phyloP scores from a whole-genome alignment of 441 rosid genomes.

The Adansonia madagascariensis region DNA sequence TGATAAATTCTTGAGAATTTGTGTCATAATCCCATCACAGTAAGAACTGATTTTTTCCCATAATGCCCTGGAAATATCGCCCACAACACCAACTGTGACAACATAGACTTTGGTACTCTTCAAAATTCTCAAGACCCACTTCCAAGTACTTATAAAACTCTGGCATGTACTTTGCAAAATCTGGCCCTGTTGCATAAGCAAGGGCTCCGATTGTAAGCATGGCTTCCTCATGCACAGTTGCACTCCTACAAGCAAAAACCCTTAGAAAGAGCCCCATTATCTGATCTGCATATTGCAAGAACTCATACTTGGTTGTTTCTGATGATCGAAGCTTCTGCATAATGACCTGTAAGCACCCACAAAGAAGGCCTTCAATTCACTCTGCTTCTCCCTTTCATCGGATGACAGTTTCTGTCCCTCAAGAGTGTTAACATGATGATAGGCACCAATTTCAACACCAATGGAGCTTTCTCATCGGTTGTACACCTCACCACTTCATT shows the following conservation, averaged over 20 bases:
- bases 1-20: slow-evolving; percentile 71
- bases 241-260: slow-evolving; percentile 45
- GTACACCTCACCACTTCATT: slow-evolving; percentile 79
- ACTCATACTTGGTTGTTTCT: slow-evolving; percentile 54
- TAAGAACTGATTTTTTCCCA: slow-evolving; percentile 65
- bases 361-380: slow-evolving; percentile 66
- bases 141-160: slow-evolving; percentile 69
- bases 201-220: slow-evolving; percentile 85
- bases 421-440: slow-evolving; percentile 60
- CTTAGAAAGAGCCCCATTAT: slow-evolving; percentile 54
- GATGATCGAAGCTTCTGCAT: slow-evolving; percentile 69
- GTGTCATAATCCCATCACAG: slow-evolving; percentile 78
- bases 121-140: slow-evolving; percentile 74
- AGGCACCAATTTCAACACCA: slow-evolving; percentile 65
- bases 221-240: slow-evolving; percentile 75
- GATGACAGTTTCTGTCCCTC: slow-evolving; percentile 62
- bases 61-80: slow-evolving; percentile 68
- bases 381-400: slow-evolving; percentile 71
- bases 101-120: slow-evolving; percentile 79
- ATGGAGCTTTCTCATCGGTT: slow-evolving; percentile 61
- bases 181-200: slow-evolving; percentile 67
- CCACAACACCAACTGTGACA: slow-evolving; percentile 75
- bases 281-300: slow-evolving; percentile 65
- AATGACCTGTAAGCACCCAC: slow-evolving; percentile 41
- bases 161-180: slow-evolving; percentile 66